Percentiles rank a stretch among this genome's conserved stretches.
Evolutionary conservation across 805 yeast genomes (phyloP).

Genomic region (Dipodascopsis tothii): DNA sequence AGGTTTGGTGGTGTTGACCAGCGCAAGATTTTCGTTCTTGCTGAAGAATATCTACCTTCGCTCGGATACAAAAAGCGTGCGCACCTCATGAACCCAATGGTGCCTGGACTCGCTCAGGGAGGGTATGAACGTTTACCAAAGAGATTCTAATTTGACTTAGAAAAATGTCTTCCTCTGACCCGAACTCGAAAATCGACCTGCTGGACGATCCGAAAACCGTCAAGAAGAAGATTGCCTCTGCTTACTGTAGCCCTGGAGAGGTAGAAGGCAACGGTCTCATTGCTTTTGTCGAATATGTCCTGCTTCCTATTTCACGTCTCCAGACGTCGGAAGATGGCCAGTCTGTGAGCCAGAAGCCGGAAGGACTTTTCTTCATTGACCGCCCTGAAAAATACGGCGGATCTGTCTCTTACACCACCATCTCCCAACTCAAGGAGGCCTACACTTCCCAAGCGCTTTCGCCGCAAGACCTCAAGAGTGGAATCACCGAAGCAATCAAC

Average conservation of each 20-base stretch:
- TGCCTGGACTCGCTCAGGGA: conserved; percentile 93
- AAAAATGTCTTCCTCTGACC: conserved; percentile 98
- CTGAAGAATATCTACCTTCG: conserved; percentile 83
- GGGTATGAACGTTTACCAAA: too few relatives aligned
- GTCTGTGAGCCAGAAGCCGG: conserved; percentile 35
- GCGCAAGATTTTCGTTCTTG: conserved; percentile 92
- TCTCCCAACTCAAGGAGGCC: conserved; percentile 64
- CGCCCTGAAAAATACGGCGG: conserved; percentile 99
- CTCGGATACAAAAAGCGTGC: conserved; percentile 95
- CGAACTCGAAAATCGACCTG: conserved; percentile 91
- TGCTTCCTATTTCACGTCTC: conserved; percentile 79
- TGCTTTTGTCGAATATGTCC: conserved; percentile 74
- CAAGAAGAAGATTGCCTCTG: conserved; percentile 82
- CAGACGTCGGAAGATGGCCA: conserved; percentile 20
- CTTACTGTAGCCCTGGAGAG: conserved; percentile 92
- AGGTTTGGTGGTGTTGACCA: conserved; percentile 99
- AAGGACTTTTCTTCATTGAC: conserved; percentile 57
- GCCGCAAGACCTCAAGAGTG: conserved; percentile 90
- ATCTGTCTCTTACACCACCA: conserved; percentile 60
- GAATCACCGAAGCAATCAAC: conserved; percentile 81
- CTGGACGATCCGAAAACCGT: conserved; percentile 83
- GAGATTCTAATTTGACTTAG: conserved; percentile 1
- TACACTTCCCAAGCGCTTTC: conserved; percentile 67
- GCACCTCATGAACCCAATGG: conserved; percentile 98
- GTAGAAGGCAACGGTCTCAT: conserved; percentile 86